Evolutionary conservation across 192 early-diverging fungal species (phyloP).

Genomic region (Gonapodya sp.): DNA sequence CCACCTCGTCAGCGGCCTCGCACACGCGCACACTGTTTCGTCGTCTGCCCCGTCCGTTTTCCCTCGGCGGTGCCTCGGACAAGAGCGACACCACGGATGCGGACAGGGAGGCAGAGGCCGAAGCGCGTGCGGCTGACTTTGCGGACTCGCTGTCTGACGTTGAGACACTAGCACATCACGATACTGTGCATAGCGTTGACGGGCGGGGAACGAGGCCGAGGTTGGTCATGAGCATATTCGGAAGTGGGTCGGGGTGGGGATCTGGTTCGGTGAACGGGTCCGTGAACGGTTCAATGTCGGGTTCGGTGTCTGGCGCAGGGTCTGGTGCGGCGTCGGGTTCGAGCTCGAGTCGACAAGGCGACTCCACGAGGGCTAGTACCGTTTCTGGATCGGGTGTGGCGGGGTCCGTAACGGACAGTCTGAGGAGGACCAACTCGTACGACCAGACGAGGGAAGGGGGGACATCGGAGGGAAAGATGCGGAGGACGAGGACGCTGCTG

Average conservation of each 20-base stretch:
- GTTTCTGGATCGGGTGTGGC: too few relatives aligned
- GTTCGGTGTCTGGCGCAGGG: neutral
- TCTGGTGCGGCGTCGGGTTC: too few relatives aligned
- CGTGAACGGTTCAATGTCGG: neutral
- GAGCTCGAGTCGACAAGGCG: too few relatives aligned
- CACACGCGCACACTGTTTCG: neutral
- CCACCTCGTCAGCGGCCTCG: too few relatives aligned
- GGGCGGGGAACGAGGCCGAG: neutral
- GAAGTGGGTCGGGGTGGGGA: too few relatives aligned
- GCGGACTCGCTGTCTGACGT: neutral
- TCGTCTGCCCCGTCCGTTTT: neutral
- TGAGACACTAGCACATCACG: neutral
- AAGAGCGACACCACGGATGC: neutral
- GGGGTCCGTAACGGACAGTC: too few relatives aligned
- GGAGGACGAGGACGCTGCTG: neutral
- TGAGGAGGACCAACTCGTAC: too few relatives aligned
- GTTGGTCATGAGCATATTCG: neutral
- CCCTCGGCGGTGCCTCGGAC: neutral
- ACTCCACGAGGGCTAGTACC: too few relatives aligned
- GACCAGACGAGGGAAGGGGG: too few relatives aligned
- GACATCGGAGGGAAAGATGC: neutral
- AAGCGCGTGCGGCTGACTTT: neutral
- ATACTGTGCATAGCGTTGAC: neutral
- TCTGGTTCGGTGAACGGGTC: neutral
- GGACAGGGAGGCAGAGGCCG: neutral